Base-by-base conservation (phyloP, 371 early-diverging fungal species). In the Mortierella sp. region DNA sequence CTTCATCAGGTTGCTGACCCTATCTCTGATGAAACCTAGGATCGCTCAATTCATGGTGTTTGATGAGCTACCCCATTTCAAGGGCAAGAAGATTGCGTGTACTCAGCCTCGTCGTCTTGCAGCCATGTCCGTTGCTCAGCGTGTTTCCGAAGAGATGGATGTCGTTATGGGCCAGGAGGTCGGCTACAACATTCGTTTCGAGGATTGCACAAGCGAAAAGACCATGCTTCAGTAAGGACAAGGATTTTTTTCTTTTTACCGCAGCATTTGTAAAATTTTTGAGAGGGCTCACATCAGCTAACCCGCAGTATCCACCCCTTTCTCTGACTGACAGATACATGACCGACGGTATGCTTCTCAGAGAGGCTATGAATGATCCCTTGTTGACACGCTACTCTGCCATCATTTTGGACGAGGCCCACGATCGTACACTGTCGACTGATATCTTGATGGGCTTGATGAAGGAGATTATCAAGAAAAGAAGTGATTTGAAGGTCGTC, bases 91-190 rank as follows among this genome's bases (percentile, higher is more conserved):
- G 85, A 93, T 97, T 64, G 98, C 96, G 8, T 97, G 97, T 83
- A 99, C 99, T 39, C 99, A 99, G 79, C 99, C 99, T 23, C 92
- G 99, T 78, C 92, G 99, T 80, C 95, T 99, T 45, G 98, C 99
- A 14, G 98, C 99, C 42, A 98, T 95, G 91, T 95, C 95, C 31
- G 97, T 99, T 42, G 96, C 98, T 0, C 89, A 95, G 78, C 94
- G 99, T 83, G 98, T 99, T 16, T 92, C 96, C 6, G 95, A 97
- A 54, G 97, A 96, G 71, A 82, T 98, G 88, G 96, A 95, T 64
- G 94, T 95, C 7, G 74, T 82, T 50, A 82, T 96, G 31, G 96
- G 98, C 26, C 87, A 93, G 54, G 94, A 96, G 80, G 97, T 98
- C 30, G 97, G 98, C 58, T 97, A 99, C 86, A 93, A 88, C 72